A percentile compares a stretch with the other conserved stretches of the same genome.
These are phyloP conservation scores for Hypoxylon sp. DNA, from an alignment of 2,329 filamentous ascomycete genomes.

Conservation along the genomic window DNA sequence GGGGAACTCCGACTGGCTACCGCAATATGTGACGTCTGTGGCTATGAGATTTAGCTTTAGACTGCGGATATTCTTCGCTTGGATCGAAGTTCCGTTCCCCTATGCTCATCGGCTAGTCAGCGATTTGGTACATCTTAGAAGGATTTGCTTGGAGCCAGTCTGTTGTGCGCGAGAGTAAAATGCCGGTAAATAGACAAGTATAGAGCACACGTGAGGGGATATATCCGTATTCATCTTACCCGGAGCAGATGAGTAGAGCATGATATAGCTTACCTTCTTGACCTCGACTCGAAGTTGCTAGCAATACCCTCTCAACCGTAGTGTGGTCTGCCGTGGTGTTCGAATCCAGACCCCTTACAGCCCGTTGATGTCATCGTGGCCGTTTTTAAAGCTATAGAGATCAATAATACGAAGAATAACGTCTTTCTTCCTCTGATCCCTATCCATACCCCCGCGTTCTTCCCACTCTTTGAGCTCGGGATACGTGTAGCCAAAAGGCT, in stretches of 20 bases:
- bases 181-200: too few species aligned
- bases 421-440: slow-evolving; percentile 72
- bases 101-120: neutral
- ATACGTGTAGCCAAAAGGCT: slow-evolving; percentile 61
- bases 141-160: neutral
- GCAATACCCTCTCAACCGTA: slow-evolving; percentile 31
- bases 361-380: slow-evolving; percentile 16
- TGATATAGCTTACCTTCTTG: slow-evolving; percentile 40
- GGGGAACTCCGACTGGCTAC: slow-evolving; percentile 41
- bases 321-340: slow-evolving; percentile 1
- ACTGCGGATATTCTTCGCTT: slow-evolving; percentile 33
- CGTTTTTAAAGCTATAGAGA: slow-evolving; percentile 59
- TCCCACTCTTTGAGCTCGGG: slow-evolving; percentile 59
- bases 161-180: neutral
- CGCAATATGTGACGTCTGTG: slow-evolving; percentile 37
- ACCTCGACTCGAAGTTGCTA: slow-evolving; percentile 40
- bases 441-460: slow-evolving; percentile 50
- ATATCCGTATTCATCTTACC: neutral
- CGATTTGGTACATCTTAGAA: neutral
- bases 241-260: neutral
- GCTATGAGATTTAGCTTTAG: slow-evolving; percentile 40
- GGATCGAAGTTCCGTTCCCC: slow-evolving; percentile 22
- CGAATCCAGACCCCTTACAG: slow-evolving; percentile 21
- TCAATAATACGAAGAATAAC: slow-evolving; percentile 72
- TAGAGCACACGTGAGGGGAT: neutral